phyloP scores from a whole-genome alignment of 2,329 filamentous ascomycete species.

The Myriosclerotinia curreyana region DNA sequence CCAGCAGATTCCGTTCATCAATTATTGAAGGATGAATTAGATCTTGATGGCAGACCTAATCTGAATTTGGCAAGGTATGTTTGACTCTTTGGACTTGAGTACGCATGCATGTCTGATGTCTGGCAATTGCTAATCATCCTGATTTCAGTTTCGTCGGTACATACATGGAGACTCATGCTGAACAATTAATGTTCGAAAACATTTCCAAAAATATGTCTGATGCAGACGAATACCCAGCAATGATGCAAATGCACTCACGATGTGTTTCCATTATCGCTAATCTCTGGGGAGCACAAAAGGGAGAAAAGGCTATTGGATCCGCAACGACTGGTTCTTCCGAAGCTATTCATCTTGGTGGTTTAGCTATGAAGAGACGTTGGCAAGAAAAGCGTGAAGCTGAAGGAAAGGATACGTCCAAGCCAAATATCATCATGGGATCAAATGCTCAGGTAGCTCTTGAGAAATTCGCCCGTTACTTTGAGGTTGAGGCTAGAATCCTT shows the following conservation, averaged over 20 bases:
- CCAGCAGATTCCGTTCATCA: conserved; percentile 63
- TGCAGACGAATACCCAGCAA: conserved; percentile 62
- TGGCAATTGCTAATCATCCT: conserved; percentile 10
- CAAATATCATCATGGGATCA: conserved; percentile 72
- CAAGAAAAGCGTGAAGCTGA: conserved; percentile 58
- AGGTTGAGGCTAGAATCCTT: conserved; percentile 64
- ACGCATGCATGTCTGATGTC: too few relatives aligned
- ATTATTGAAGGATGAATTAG: conserved; percentile 60
- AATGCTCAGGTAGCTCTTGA: conserved; percentile 71
- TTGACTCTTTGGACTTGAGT: background rate
- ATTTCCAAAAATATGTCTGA: conserved; percentile 71
- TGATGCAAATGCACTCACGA: conserved; percentile 60
- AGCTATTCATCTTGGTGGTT: conserved; percentile 65
- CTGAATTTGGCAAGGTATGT: conserved; percentile 59
- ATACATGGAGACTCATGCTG: conserved; percentile 66
- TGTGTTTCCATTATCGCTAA: conserved; percentile 67
- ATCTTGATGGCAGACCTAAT: conserved; percentile 64
- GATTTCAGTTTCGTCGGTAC: conserved; percentile 61
- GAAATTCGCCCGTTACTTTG: conserved; percentile 72
- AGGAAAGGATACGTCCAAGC: conserved; percentile 61
- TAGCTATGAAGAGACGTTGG: conserved; percentile 75
- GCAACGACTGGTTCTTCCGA: conserved; percentile 70
- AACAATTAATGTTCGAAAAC: conserved; percentile 64
- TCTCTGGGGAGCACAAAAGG: conserved; percentile 60
- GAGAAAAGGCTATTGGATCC: conserved; percentile 63